Percentiles rank a stretch among this genome's conserved stretches.
phyloP scores from a whole-genome alignment of 139 green algal genomes.

The Picochlorum sp. region DNA sequence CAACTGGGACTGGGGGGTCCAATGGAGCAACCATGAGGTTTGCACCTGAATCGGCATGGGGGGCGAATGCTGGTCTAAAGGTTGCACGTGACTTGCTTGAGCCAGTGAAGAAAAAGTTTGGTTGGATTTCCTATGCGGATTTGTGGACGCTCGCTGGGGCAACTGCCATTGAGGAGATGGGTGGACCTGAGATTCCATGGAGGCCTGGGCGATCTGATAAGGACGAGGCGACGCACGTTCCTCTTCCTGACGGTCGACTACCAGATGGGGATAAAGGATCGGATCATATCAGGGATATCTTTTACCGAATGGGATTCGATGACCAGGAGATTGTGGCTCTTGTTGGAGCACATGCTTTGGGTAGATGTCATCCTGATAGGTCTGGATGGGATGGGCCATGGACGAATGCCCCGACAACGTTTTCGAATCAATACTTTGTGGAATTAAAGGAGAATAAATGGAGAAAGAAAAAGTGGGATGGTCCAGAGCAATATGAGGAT shows the following conservation, averaged over 20 bases:
- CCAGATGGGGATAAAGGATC: conserved; percentile 60
- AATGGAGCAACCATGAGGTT: conserved; percentile 86
- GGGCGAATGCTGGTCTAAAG: conserved; percentile 74
- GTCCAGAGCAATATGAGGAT: conserved; percentile 78
- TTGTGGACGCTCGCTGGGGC: conserved; percentile 78
- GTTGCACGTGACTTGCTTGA: conserved; percentile 71
- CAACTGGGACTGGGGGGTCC: conserved; percentile 58
- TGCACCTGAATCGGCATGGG: conserved; percentile 57
- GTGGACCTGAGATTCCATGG: conserved; percentile 70
- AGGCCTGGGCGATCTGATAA: conserved; percentile 58
- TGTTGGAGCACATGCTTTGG: conserved; percentile 70
- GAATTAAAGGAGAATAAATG: conserved; percentile 71
- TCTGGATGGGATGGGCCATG: conserved; percentile 65
- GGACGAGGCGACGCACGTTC: conserved; percentile 25
- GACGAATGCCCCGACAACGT: conserved; percentile 73
- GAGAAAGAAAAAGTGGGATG: conserved; percentile 71
- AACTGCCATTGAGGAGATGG: conserved; percentile 70
- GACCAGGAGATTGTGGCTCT: conserved; percentile 83
- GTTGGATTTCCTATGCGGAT: conserved; percentile 62
- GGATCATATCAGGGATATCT: conserved; percentile 74
- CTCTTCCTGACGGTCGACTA: conserved; percentile 66
- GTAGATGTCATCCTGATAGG: conserved; percentile 78
- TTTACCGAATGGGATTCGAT: conserved; percentile 76
- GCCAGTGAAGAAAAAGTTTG: conserved; percentile 66
- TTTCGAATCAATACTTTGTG: conserved; percentile 78